Conservation (phyloP, 1,284 basidiomycete genomes). For the Phylloboletellus chloephorus region DNA sequence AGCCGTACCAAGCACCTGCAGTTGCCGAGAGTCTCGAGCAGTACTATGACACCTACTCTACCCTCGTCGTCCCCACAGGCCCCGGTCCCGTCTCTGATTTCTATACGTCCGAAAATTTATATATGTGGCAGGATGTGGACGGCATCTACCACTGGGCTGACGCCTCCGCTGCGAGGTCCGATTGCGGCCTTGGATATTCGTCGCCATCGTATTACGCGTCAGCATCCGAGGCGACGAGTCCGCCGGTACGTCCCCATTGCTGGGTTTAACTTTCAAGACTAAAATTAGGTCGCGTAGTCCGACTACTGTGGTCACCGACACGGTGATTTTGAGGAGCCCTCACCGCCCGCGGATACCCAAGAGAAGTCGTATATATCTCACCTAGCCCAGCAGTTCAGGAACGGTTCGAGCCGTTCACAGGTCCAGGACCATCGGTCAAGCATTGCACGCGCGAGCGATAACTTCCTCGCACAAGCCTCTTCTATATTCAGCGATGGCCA, state of each 20-base stretch:
- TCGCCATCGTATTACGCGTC: conserved; percentile 21
- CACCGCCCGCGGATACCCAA: conserved; percentile 18
- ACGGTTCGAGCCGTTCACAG: conserved; percentile 19
- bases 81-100: conserved; percentile 19
- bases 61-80: conserved; percentile 14
- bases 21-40: conserved; percentile 18
- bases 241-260: conserved; percentile 18
- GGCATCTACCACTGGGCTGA: conserved; percentile 30
- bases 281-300: conserved; percentile 12
- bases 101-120: conserved; percentile 28
- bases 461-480: conserved; percentile 32
- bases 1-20: conserved; percentile 13
- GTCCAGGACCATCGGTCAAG: conserved; percentile 32
- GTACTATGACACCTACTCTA: conserved; percentile 24
- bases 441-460: conserved; percentile 33
- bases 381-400: conserved; percentile 23
- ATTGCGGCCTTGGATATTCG: conserved; percentile 22
- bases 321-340: conserved; percentile 13
- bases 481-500: conserved; percentile 29
- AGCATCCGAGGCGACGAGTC: conserved; percentile 13
- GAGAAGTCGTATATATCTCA: conserved; percentile 23
- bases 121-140: conserved; percentile 29
- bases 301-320: conserved; percentile 19
- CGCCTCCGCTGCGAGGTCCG: conserved; percentile 24
- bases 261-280: conserved; percentile 6